These are phyloP conservation scores for Aureobasidium sp. DNA, from an alignment of 2,329 filamentous ascomycete genomes.

Conservation along the genomic window DNA sequence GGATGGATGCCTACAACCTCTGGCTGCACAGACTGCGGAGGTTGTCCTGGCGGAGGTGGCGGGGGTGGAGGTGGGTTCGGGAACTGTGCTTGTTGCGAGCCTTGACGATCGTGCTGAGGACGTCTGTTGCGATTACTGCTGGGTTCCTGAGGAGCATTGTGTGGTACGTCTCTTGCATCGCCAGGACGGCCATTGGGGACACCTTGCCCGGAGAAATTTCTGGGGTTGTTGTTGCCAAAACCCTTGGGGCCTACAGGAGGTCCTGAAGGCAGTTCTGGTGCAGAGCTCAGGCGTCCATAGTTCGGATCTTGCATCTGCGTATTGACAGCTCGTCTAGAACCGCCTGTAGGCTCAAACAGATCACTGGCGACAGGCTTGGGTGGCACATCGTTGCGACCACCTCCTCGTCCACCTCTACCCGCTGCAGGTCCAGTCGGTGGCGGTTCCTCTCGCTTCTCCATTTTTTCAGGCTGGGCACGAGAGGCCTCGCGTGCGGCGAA, in stretches of 20 bases:
- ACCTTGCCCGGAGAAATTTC: conserved; percentile 29
- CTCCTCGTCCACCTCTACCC: conserved; percentile 33
- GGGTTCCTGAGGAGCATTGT: conserved; percentile 20
- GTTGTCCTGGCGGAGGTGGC: conserved; percentile 14
- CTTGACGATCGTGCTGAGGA: conserved; percentile 18
- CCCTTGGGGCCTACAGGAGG: conserved; percentile 47
- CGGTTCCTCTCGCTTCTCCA: conserved; percentile 30
- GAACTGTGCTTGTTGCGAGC: conserved; percentile 14
- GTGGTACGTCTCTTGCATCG: conserved; percentile 6
- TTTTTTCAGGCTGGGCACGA: neutral
- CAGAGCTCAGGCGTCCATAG: conserved; percentile 41
- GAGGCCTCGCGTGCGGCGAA: conserved; percentile 23
- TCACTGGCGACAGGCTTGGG: conserved; percentile 29
- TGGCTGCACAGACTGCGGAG: conserved; percentile 16
- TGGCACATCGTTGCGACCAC: neutral
- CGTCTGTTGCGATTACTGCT: conserved; percentile 14
- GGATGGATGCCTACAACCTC: conserved; percentile 21
- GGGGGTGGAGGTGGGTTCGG: conserved; percentile 18
- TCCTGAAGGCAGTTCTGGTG: conserved; percentile 45
- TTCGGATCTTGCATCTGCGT: conserved; percentile 37
- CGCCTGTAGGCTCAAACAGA: conserved; percentile 23
- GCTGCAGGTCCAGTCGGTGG: conserved; percentile 44
- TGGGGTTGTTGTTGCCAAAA: conserved; percentile 30
- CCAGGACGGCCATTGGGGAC: conserved; percentile 11
- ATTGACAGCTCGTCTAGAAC: conserved; percentile 25